A percentile compares a stretch with the other conserved stretches of the same genome.
Conservation (phyloP, 2,329 filamentous ascomycete genomes). For the Cladosporium sp. region DNA sequence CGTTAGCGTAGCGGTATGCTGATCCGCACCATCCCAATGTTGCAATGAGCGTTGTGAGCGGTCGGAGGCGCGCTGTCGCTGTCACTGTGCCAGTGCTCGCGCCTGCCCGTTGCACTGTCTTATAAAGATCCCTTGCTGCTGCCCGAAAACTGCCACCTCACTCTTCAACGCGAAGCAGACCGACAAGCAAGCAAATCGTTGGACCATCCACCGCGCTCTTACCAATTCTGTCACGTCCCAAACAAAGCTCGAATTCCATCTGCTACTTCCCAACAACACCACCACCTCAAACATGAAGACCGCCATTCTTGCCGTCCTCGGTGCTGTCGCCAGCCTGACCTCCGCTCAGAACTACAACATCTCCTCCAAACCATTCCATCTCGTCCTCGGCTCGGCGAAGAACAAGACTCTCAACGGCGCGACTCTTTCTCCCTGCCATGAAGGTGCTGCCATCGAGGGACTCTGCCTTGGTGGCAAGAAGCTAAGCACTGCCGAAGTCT, state of each 20-base stretch:
- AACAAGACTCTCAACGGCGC: conserved; percentile 37
- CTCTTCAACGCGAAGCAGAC: background rate
- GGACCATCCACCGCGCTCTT: background rate
- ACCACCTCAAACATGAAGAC: conserved; percentile 6
- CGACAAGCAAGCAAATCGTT: background rate
- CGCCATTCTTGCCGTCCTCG: conserved; percentile 13
- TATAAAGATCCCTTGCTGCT: background rate
- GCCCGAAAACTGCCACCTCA: background rate
- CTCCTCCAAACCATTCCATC: conserved; percentile 42
- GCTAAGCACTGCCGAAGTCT: conserved; percentile 12
- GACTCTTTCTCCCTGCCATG: conserved; percentile 42
- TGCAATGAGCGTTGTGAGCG: background rate
- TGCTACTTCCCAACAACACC: background rate
- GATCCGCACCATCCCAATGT: background rate
- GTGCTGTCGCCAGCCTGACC: conserved; percentile 22
- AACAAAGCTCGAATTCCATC: background rate
- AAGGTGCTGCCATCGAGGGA: conserved; percentile 46
- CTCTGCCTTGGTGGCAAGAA: conserved; percentile 35
- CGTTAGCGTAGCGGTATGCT: background rate
- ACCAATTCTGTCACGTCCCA: background rate
- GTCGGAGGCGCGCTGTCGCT: background rate
- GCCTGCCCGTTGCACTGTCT: background rate
- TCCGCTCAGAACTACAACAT: conserved; percentile 33
- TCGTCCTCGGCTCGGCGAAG: conserved; percentile 35
- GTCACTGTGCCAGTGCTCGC: background rate